Base-by-base conservation (phyloP, 1,284 basidiomycete genomes). In the Pyrrhoderma lamaoense region DNA sequence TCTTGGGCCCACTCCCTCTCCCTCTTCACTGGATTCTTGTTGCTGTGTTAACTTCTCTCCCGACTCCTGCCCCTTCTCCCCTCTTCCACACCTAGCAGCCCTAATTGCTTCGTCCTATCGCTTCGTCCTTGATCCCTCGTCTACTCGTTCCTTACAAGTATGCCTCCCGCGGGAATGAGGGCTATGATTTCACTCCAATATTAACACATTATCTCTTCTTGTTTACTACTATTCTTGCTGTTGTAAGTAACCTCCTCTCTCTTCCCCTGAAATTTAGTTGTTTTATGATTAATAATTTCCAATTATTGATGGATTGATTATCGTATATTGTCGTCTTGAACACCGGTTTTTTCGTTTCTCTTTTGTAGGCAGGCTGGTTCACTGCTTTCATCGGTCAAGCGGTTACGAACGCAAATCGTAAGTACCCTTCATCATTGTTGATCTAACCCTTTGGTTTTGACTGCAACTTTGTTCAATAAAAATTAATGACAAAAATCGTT, bases 161-260 rank as follows among this genome's bases (percentile, higher is more conserved):
- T 76, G 74, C 69, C 75, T 53, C 74, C 75, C 66, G 75, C 60
- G 72, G 70, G 55, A 77, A 70, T 63, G 75, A 77, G 59, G 74
- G 85, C 22, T 76, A 86, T 59, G 86, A 89, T 67, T 86, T 89
- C 56, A 88, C 83, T 3, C 87, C 89, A 59, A 85, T 95, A 58
- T 74, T 93, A 57, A 87, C 89, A 18, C 90, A 95, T 67, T 92
- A 93, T 64, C 75, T 93, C 62, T 92, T 96, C 64, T 74, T 94
- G 36, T 83, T 88, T 64, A 95, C 93, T 1, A 83, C 85, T 56
- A 76, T 92, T 53, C 76, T 97, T 45, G 76, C 89, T 39, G 67
- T 89, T 55, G 85, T 93, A 61, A 57, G 81, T 75, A 11, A 21
- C 31, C 23, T 40, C 21, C 14, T 40, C n/a, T 8, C 14, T 8